phyloP scores from a whole-genome alignment of 2,329 filamentous ascomycete genomes.

The Exophiala mesophila region DNA sequence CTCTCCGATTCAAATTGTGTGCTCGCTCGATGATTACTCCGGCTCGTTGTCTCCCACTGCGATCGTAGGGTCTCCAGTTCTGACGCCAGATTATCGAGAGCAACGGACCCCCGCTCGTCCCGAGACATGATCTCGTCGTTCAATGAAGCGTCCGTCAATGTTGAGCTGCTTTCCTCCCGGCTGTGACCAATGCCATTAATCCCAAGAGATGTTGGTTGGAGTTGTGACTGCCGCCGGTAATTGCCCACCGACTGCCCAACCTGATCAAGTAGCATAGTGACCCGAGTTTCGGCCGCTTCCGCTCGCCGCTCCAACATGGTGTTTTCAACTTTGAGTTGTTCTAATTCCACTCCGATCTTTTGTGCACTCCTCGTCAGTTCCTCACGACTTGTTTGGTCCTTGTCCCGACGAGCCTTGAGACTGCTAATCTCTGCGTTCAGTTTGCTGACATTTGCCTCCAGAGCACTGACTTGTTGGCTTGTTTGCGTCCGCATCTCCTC shows the following conservation, averaged over 20 bases:
- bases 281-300: constrained; percentile 85
- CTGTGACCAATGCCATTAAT: constrained; percentile 19
- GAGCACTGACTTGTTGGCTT: constrained; percentile 56
- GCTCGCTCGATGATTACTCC: constrained; percentile 87
- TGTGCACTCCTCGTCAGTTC: constrained; percentile 55
- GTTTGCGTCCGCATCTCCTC: constrained; percentile 65
- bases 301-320: constrained; percentile 74
- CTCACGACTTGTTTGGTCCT: constrained; percentile 54
- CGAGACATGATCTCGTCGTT: constrained; percentile 40
- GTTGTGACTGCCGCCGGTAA: constrained; percentile 71
- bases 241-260: constrained; percentile 91
- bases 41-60: constrained; percentile 95
- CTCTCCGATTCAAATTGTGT: constrained; percentile 83
- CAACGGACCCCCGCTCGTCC: constrained; percentile 59
- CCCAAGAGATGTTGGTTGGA: constrained; percentile 29
- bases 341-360: constrained; percentile 63
- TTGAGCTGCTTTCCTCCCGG: constrained; percentile 31
- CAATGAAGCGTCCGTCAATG: constrained; percentile 34
- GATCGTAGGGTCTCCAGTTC: constrained; percentile 85
- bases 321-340: constrained; percentile 80
- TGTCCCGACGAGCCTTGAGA: constrained; percentile 64
- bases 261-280: constrained; percentile 87
- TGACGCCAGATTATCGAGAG: constrained; percentile 83
- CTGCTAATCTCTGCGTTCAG: constrained; percentile 66
- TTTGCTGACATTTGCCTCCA: constrained; percentile 66